Conservation (phyloP, 257 asterid genomes). For the Solanum habrochaites region DNA sequence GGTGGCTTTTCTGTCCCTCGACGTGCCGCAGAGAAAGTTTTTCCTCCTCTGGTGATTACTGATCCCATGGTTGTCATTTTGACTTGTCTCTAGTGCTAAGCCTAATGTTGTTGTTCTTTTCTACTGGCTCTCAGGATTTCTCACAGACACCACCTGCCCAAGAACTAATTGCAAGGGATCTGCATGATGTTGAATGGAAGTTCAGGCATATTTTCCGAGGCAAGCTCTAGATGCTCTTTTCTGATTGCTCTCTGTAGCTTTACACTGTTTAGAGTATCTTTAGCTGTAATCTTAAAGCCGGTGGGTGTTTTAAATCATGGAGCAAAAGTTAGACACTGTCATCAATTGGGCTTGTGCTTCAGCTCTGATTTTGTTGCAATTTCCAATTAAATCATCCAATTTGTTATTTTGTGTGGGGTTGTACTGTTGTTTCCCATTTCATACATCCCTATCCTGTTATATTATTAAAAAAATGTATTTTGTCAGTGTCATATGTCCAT, state of each 20-base stretch:
- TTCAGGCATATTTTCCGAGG: slow-evolving; percentile 97
- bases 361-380: not conserved
- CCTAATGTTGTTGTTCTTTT: not conserved
- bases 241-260: not conserved
- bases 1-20: slow-evolving; percentile 99
- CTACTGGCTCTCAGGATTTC: slow-evolving; percentile 54
- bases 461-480: not conserved
- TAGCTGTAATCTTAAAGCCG: not conserved
- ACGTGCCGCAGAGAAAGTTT: slow-evolving; percentile 99
- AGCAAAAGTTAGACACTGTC: not conserved
- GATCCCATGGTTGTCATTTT: not conserved
- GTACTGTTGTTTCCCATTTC: not conserved
- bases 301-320: not conserved
- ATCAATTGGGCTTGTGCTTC: not conserved
- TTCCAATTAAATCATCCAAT: not conserved
- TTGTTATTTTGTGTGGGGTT: not conserved
- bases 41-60: slow-evolving; percentile 80
- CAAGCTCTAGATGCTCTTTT: slow-evolving; percentile 9
- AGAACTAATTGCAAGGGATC: slow-evolving; percentile 96
- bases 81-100: not conserved
- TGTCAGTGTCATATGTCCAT: not conserved
- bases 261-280: not conserved
- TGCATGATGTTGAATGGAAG: slow-evolving; percentile 95
- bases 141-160: slow-evolving; percentile 94
- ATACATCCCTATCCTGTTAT: not conserved